These are phyloP conservation scores for Sphagnum fallax DNA, from an alignment of 228 moss, liverwort and hornwort genomes.

Conservation along the genomic window DNA sequence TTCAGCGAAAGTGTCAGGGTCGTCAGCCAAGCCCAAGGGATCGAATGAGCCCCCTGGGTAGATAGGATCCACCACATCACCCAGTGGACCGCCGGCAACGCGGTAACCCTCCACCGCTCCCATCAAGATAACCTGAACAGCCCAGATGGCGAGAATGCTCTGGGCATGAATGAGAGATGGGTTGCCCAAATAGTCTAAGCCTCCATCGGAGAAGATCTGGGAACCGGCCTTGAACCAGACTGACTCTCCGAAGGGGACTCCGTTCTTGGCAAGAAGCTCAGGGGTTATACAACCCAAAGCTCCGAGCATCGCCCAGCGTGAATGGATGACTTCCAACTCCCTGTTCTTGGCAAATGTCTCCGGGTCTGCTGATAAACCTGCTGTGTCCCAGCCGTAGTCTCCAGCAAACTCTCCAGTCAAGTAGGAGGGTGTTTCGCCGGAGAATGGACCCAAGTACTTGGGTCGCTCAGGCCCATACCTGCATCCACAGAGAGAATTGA, in stretches of 20 bases:
- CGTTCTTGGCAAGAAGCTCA: conserved; percentile 4
- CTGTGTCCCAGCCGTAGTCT: conserved; percentile 11
- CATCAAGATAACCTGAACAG: conserved; percentile 4
- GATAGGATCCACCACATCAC: conserved; percentile 4
- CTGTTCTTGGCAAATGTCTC: conserved; percentile 8
- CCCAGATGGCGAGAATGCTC: conserved; percentile 9
- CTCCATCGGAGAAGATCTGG: conserved; percentile 10
- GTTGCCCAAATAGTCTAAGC: conserved; percentile 7
- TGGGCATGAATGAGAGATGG: conserved; percentile 6
- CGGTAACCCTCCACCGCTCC: conserved; percentile 8
- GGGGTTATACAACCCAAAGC: neutral
- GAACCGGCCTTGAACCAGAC: conserved; percentile 13
- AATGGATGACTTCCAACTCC: conserved; percentile 9
- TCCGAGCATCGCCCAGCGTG: conserved; percentile 11
- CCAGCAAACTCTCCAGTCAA: conserved; percentile 35
- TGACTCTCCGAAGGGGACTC: conserved; percentile 4
- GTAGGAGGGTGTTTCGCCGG: conserved; percentile 24
- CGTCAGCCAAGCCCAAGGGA: conserved; percentile 9
- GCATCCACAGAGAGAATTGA: neutral
- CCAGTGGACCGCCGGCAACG: conserved; percentile 5
- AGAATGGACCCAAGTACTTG: conserved; percentile 28
- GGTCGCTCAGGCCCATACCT: conserved; percentile 46
- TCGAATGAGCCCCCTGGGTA: conserved; percentile 8
- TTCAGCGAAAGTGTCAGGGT: conserved; percentile 9
- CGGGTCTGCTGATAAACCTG: conserved; percentile 5